Base-by-base conservation (phyloP, 345 rosid species). In the Salix caprea region DNA sequence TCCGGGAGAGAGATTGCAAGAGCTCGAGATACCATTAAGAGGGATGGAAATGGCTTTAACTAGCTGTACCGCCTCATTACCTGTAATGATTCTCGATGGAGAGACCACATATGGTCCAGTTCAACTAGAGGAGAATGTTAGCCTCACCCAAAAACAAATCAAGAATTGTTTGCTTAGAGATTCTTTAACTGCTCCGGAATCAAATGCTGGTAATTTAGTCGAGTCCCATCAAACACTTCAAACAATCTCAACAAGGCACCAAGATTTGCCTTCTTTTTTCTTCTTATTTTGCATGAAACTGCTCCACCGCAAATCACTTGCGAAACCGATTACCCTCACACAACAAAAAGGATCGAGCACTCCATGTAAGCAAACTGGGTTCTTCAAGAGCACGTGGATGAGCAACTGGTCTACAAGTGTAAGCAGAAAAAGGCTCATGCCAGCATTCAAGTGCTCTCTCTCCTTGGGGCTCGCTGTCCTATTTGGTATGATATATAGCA, bases 11-110 rank as follows among this genome's bases (percentile, higher is more conserved):
- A 87, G 78, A 71, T 79, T 91, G 82, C 87, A 82, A 74, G 93
- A 86, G 73, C 71, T 90, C 60, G 91, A 91, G 78, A 77, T 78
- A 34, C 86, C 84, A 52, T 84, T 95, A 73, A 89, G 87, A 79
- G 97, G 94, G 60, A 95, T 95, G 96, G 92, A 93, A 79, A 81
- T 90, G 87, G 96, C 92, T 50, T 72, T 95, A 61, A 80, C 84
- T 34, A 81, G 65, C 34, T 79, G 62, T 73, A 73, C 73, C 50
- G 42, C 80, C 65, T 74, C 87, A n/a, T 78, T 84, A 72, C 91
- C 89, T 15, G 62, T 82, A 18, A 79, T 70, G 18, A 70, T 87
- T 26, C 72, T 76, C 7, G 80, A 70, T 54, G 86, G 61, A 50
- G 89, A 88, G 19, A 82, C 84, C 69, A 87, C 87, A 74, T 78